These are phyloP conservation scores for Laguncularia racemosa DNA, from an alignment of 345 rosid genomes.

Conservation along the genomic window DNA sequence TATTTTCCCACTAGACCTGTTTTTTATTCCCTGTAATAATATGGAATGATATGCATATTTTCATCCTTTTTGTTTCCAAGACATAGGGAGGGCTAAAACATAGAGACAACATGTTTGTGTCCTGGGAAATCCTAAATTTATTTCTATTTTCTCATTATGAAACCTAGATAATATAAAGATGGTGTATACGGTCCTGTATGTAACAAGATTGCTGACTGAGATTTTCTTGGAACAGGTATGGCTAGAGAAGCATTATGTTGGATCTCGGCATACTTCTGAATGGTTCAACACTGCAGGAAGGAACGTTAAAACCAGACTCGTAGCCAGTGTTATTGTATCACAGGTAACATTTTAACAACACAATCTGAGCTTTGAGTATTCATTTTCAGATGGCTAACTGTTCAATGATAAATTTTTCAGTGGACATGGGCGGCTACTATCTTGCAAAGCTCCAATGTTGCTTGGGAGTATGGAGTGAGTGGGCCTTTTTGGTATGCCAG, in stretches of 20 bases:
- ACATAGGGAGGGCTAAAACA: too few relatives aligned
- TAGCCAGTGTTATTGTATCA: constrained; percentile 89
- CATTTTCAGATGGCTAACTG: neutral
- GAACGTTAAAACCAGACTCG: constrained; percentile 90
- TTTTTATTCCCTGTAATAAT: neutral
- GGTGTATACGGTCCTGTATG: too few relatives aligned
- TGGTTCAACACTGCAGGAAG: constrained; percentile 99
- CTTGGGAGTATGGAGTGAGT: constrained; percentile 89
- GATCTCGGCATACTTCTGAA: constrained; percentile 79
- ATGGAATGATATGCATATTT: too few relatives aligned
- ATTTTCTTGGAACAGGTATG: constrained; percentile 44
- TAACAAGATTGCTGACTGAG: neutral
- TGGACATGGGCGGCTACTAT: constrained; percentile 99
- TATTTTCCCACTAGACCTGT: constrained; percentile 2
- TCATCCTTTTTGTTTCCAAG: too few relatives aligned
- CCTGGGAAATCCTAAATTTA: too few relatives aligned
- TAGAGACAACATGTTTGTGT: too few relatives aligned
- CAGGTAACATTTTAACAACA: constrained; percentile 31
- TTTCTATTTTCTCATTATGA: too few relatives aligned
- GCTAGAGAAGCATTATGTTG: constrained; percentile 84
- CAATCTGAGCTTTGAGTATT: neutral
- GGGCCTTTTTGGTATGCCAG: constrained; percentile 99
- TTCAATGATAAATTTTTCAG: constrained; percentile 15
- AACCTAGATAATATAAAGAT: too few relatives aligned
- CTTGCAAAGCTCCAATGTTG: constrained; percentile 92